phyloP scores from a whole-genome alignment of 345 rosid species.

The Litchi chinensis region DNA sequence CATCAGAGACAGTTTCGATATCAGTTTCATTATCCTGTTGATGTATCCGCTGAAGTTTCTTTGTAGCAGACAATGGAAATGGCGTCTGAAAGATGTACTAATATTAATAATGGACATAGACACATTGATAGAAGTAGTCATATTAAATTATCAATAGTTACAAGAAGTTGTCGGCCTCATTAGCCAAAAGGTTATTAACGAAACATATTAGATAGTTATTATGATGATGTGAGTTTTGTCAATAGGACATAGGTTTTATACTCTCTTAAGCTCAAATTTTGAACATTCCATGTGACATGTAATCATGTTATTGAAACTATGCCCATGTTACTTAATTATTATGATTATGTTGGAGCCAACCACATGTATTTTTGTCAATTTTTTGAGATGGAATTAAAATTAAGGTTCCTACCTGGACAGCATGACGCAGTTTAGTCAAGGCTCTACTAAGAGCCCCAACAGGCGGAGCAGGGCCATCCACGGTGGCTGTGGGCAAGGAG shows the following conservation, averaged over 20 bases:
- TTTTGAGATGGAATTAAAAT: too few species aligned
- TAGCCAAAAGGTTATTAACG: too few species aligned
- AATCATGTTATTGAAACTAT: too few species aligned
- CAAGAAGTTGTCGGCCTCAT: too few species aligned
- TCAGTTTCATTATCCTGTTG: slow-evolving; percentile 40
- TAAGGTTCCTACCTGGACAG: slow-evolving; percentile 36
- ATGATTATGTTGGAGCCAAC: too few species aligned
- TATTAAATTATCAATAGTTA: too few species aligned
- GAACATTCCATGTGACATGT: not conserved
- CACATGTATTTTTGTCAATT: too few species aligned
- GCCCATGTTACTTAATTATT: too few species aligned
- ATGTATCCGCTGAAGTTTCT: not conserved
- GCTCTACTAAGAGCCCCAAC: slow-evolving; percentile 51
- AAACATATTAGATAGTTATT: not conserved
- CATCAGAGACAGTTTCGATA: slow-evolving; percentile 31
- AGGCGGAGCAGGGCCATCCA: slow-evolving; percentile 56
- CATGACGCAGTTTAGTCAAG: slow-evolving; percentile 37
- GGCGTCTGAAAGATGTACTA: not conserved
- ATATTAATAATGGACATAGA: not conserved
- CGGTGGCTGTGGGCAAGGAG: slow-evolving; percentile 53
- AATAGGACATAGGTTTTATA: too few species aligned
- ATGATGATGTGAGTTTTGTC: too few species aligned
- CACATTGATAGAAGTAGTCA: too few species aligned
- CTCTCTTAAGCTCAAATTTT: too few species aligned
- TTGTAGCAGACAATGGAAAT: not conserved